A percentile compares a stretch with the other conserved stretches of the same genome.
These are phyloP conservation scores for Zasmidium citrigriseum DNA, from an alignment of 2,329 filamentous ascomycete genomes.

Conservation along the genomic window DNA sequence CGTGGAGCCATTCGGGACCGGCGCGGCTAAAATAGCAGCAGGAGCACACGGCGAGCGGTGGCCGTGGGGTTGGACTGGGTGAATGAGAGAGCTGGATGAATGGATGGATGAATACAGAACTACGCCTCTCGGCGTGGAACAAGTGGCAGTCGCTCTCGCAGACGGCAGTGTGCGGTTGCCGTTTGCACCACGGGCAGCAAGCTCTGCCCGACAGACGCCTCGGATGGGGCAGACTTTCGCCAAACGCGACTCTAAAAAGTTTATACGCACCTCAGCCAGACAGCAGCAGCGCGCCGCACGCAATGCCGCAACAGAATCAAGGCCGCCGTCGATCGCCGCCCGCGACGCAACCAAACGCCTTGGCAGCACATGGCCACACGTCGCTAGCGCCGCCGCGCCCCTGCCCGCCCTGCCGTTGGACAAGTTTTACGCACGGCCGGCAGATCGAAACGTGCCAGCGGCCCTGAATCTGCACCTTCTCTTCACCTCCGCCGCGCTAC, in stretches of 20 bases:
- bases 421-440: constrained; percentile 5
- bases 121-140: not conserved
- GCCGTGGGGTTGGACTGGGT: not conserved
- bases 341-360: not conserved
- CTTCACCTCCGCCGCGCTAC: not conserved
- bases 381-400: not conserved
- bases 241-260: constrained; percentile 7
- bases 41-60: not conserved
- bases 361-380: constrained; percentile 13
- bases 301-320: constrained; percentile 2
- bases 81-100: not conserved
- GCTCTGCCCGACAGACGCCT: not conserved
- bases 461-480: not conserved
- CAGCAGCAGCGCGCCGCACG: not conserved
- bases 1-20: not conserved
- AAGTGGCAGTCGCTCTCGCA: not conserved
- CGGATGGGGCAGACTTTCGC: constrained; percentile 3
- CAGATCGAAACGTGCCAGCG: constrained; percentile 9
- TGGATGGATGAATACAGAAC: not conserved
- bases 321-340: constrained; percentile 2
- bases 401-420: not conserved
- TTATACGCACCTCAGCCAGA: constrained; percentile 6
- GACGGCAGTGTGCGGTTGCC: not conserved
- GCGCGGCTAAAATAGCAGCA: not conserved
- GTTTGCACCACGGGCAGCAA: not conserved